A percentile compares a stretch with the other conserved stretches of the same genome.
phyloP scores from a whole-genome alignment of 306 rosid species.

The Cotoneaster glaucophyllus region DNA sequence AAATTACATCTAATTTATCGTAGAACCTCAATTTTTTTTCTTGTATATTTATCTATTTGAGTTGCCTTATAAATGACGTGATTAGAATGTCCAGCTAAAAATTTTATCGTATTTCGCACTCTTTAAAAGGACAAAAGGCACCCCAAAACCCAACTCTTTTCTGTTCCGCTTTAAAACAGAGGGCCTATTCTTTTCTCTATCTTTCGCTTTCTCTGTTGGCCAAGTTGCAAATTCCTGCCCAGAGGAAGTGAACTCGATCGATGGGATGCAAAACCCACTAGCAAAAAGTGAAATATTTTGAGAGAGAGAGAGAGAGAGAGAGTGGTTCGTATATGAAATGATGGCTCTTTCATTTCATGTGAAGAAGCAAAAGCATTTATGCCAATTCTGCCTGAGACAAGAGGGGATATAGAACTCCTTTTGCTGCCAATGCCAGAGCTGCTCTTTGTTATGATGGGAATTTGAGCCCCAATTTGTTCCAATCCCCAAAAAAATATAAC shows the following conservation, averaged over 20 bases:
- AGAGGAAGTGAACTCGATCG: neutral
- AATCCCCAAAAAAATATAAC: neutral
- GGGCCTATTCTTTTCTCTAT: conserved; percentile 13
- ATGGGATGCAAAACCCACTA: conserved; percentile 15
- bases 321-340: neutral
- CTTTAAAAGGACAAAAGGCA: conserved; percentile 16
- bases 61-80: neutral
- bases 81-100: too few relatives aligned
- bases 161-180: conserved; percentile 1
- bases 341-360: conserved; percentile 23
- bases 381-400: conserved; percentile 22
- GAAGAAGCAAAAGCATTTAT: conserved; percentile 22
- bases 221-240: conserved; percentile 26
- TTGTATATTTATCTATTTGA: too few relatives aligned
- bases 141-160: conserved; percentile 8
- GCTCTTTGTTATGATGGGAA: conserved; percentile 23
- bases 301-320: neutral
- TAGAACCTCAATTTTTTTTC: too few relatives aligned
- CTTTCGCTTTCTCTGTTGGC: conserved; percentile 29
- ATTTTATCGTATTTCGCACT: neutral
- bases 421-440: conserved; percentile 23
- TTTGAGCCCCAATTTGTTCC: conserved; percentile 10
- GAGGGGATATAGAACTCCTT: neutral
- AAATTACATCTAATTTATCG: too few relatives aligned
- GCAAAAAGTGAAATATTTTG: conserved; percentile 3